Evolutionary conservation across 805 yeast genomes (phyloP).

Genomic region (Candida hungchunana): DNA sequence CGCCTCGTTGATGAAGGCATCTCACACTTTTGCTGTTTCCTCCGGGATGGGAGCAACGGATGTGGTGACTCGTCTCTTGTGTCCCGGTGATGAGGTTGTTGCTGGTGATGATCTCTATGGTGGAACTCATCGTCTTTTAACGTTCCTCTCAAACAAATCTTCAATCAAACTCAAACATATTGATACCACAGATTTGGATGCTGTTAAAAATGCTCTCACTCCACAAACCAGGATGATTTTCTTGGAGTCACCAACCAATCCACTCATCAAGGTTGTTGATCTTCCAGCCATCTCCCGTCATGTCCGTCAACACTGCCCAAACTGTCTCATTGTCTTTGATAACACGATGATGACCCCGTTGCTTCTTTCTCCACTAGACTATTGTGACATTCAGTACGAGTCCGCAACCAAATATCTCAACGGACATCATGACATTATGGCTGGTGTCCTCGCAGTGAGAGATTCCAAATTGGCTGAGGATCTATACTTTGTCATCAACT

Average conservation of each 20-base stretch:
- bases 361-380: slow-evolving; percentile 76
- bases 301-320: slow-evolving; percentile 66
- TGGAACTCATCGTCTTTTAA: slow-evolving; percentile 83
- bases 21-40: slow-evolving; percentile 73
- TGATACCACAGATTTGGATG: slow-evolving; percentile 72
- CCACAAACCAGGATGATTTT: slow-evolving; percentile 69
- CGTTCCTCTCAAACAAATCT: slow-evolving; percentile 60
- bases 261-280: slow-evolving; percentile 84
- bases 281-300: slow-evolving; percentile 59
- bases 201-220: slow-evolving; percentile 53
- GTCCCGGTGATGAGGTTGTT: slow-evolving; percentile 83
- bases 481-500: slow-evolving; percentile 73
- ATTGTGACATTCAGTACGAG: slow-evolving; percentile 89
- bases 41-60: slow-evolving; percentile 94
- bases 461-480: slow-evolving; percentile 59
- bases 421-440: slow-evolving; percentile 97
- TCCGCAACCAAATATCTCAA: slow-evolving; percentile 89
- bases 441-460: slow-evolving; percentile 80
- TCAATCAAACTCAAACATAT: slow-evolving; percentile 67
- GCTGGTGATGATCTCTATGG: slow-evolving; percentile 96
- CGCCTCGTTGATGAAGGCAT: slow-evolving; percentile 75
- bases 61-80: slow-evolving; percentile 67
- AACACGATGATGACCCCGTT: slow-evolving; percentile 97
- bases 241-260: slow-evolving; percentile 91
- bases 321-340: slow-evolving; percentile 76